phyloP scores from a whole-genome alignment of 768 basidiomycete genomes.

The Pleurotus giganteus region DNA sequence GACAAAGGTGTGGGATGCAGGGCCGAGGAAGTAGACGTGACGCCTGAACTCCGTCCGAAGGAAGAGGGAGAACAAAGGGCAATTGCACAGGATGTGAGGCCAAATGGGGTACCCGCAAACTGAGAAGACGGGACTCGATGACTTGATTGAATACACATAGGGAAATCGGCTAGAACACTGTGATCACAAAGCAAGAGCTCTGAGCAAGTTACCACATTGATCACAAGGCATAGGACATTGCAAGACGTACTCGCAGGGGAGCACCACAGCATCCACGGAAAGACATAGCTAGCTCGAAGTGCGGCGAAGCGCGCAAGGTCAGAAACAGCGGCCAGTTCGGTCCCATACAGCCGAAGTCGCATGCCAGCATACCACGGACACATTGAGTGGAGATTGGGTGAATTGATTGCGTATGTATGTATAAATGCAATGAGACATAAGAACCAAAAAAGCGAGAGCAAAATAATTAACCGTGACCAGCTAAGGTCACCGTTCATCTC shows the following conservation, averaged over 20 bases:
- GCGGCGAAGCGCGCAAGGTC: background rate
- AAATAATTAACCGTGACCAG: constrained; percentile 9
- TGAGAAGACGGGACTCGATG: too few relatives aligned
- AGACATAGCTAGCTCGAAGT: too few relatives aligned
- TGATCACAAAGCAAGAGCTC: background rate
- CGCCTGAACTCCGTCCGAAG: background rate
- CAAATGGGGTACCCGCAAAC: too few relatives aligned
- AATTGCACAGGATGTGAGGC: too few relatives aligned
- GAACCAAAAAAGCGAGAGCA: background rate
- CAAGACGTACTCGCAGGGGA: background rate
- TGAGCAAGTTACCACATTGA: background rate
- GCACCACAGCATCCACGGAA: too few relatives aligned
- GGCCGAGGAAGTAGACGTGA: background rate
- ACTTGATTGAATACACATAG: too few relatives aligned
- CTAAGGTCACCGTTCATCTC: constrained; percentile 3
- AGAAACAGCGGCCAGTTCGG: too few relatives aligned
- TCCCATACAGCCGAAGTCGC: background rate
- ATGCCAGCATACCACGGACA: too few relatives aligned
- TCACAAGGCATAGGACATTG: background rate
- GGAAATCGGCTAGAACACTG: too few relatives aligned
- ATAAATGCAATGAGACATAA: constrained; percentile 4
- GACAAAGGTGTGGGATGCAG: background rate
- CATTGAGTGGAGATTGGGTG: constrained; percentile 1
- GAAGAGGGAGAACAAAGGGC: background rate
- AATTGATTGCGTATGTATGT: constrained; percentile 5